Percentiles rank a stretch among this genome's conserved stretches.
Evolutionary conservation across 306 rosid genomes (phyloP).

Genomic region (Amphicarpaea edgeworthii): DNA sequence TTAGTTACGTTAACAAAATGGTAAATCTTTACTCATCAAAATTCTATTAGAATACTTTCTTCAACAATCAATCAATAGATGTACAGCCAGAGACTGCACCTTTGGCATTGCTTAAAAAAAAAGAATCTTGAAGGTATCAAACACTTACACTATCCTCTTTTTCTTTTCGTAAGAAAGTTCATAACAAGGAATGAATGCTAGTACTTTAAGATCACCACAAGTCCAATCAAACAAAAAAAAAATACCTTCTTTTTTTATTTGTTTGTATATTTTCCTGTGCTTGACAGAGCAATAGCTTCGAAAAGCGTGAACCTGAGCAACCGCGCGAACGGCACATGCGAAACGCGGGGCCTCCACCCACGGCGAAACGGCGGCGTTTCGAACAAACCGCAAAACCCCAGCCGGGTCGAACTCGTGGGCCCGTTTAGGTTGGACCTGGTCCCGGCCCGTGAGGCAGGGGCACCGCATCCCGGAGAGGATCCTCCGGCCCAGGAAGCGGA

Average conservation of each 20-base stretch:
- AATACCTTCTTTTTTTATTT: slow-evolving; percentile 37
- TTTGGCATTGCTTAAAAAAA: too few species aligned
- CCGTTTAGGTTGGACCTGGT: background rate
- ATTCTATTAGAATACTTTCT: background rate
- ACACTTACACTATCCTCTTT: too few species aligned
- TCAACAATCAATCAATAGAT: too few species aligned
- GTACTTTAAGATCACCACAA: too few species aligned
- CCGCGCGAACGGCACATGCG: slow-evolving; percentile 38
- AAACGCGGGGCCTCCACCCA: slow-evolving; percentile 44
- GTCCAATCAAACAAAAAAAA: too few species aligned
- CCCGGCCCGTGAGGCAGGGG: slow-evolving; percentile 12
- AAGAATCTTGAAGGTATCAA: too few species aligned
- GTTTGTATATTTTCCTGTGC: slow-evolving; percentile 38
- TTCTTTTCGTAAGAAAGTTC: too few species aligned
- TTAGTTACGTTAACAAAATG: slow-evolving; percentile 12
- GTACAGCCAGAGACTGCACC: too few species aligned
- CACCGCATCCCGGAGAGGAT: slow-evolving; percentile 40
- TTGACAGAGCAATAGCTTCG: slow-evolving; percentile 31
- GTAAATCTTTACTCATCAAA: background rate
- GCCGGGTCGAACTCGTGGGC: slow-evolving; percentile 2
- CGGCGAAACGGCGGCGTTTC: slow-evolving; percentile 44
- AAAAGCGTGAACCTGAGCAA: slow-evolving; percentile 53
- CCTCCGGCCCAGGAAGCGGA: slow-evolving; percentile 42
- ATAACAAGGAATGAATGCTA: too few species aligned
- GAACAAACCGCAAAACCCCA: slow-evolving; percentile 47